Base-by-base conservation (phyloP, 192 early-diverging fungal genomes). In the Fimicolochytrium jonesii region DNA sequence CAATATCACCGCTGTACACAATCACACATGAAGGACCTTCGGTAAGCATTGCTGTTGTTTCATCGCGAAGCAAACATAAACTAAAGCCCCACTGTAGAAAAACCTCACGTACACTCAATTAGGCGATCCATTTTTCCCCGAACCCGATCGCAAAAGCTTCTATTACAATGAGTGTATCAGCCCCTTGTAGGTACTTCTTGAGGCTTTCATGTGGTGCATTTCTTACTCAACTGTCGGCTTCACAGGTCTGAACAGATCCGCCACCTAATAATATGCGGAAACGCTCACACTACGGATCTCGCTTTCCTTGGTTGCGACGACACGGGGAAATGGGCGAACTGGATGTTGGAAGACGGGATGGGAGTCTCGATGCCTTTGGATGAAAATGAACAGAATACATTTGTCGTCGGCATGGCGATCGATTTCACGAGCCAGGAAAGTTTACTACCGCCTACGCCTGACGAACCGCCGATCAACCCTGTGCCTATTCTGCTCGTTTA, bases 401-500 rank as follows among this genome's bases (percentile, higher is more conserved):
- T 68, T 31, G 80, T 87, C 4, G 45, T 92, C 0, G 92, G 92
- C 3, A 55, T 87, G 43, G 90, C 82, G 10, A 26, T 92, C 37
- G 92, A 95, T 73, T 84, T 87, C 51, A 84, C 88, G 22, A 71
- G 76, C 28, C 74, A 68, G n/a, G 77, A 77, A 7, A 58, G 58
- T 4, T 47, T 91, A 20, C 73, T 77, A 13, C 77, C 86, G 0
- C 41, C 77, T 4, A 74, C 77, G 13, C 75, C 82, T 17, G 80
- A 79, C 48, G 82, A 80, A 11, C 73, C 60, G 4, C 47, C 58
- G 5, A 70, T 86, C 0, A 54, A 66, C 1, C 81, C 92, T 9
- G 81, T 79, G 9, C 92, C 92, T 0, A 79, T 91, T 13, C 29
- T 92, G 22, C 88, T 83, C 63, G 78, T 85, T 9, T 77, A 88